These are phyloP conservation scores for Microbotryum silenes-acaulis DNA, from an alignment of 1,284 basidiomycete species.

Conservation along the genomic window DNA sequence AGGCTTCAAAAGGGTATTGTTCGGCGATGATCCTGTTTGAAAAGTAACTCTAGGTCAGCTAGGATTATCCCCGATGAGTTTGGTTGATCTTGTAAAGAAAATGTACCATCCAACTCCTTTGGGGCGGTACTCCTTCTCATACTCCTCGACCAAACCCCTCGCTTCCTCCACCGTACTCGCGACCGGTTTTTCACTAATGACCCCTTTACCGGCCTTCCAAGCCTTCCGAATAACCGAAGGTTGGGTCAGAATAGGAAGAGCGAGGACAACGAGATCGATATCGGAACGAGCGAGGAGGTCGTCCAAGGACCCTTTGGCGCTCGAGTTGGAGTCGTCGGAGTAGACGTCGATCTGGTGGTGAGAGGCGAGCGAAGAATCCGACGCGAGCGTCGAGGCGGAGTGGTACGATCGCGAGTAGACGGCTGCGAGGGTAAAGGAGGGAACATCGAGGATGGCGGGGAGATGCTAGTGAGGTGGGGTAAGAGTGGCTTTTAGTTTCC, in stretches of 20 bases:
- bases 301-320: constrained; percentile 48
- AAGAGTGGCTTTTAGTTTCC: neutral
- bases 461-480: constrained; percentile 19
- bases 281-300: constrained; percentile 57
- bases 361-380: neutral
- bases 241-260: constrained; percentile 66
- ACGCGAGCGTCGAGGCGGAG: constrained; percentile 10
- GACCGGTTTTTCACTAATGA: constrained; percentile 78
- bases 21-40: constrained; percentile 12
- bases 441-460: constrained; percentile 19
- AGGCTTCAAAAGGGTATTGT: constrained; percentile 56
- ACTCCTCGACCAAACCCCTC: constrained; percentile 56
- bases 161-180: constrained; percentile 60
- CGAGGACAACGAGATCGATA: constrained; percentile 63
- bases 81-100: neutral
- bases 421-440: constrained; percentile 14
- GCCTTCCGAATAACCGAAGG: constrained; percentile 56
- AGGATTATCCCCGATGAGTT: neutral
- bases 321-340: constrained; percentile 45
- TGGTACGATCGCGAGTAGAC: constrained; percentile 32
- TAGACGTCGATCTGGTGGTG: constrained; percentile 48
- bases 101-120: constrained; percentile 71
- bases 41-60: neutral
- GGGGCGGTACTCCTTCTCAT: constrained; percentile 55
- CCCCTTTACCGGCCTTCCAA: constrained; percentile 64